Evolutionary conservation across 2,329 filamentous ascomycete species (phyloP).

Genomic region (Fusarium tanahbumbuense): DNA sequence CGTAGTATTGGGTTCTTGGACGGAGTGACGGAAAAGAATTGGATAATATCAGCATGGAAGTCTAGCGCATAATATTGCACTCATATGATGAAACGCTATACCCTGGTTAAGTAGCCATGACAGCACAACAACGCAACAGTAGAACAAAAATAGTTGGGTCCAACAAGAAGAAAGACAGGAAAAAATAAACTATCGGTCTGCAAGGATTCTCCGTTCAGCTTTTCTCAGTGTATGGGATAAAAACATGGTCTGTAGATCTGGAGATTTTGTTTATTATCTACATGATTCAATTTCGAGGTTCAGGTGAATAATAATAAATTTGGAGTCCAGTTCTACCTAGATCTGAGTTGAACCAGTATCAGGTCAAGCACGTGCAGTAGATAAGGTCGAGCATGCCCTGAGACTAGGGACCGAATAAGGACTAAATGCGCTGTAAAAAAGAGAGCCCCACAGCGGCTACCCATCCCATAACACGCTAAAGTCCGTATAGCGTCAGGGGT

Average conservation of each 20-base stretch:
- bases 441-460: background rate
- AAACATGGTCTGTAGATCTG: conserved; percentile 16
- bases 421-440: background rate
- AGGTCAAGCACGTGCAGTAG: conserved; percentile 33
- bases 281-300: conserved; percentile 1
- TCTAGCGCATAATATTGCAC: conserved; percentile 33
- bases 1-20: background rate
- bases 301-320: conserved; percentile 7
- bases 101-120: conserved; percentile 35
- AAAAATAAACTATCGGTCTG: conserved; percentile 27
- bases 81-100: conserved; percentile 35
- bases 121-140: conserved; percentile 23
- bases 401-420: conserved; percentile 1
- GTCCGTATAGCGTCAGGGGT: conserved; percentile 35
- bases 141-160: conserved; percentile 21
- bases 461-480: conserved; percentile 9
- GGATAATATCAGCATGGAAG: background rate
- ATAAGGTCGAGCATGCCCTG: conserved; percentile 25
- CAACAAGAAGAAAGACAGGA: background rate
- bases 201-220: conserved; percentile 26
- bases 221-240: background rate
- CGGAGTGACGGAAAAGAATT: background rate
- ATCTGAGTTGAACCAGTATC: conserved; percentile 21
- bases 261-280: background rate
- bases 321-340: background rate